Evolutionary conservation across 345 rosid species (phyloP).

Genomic region (Iberis pinnata): DNA sequence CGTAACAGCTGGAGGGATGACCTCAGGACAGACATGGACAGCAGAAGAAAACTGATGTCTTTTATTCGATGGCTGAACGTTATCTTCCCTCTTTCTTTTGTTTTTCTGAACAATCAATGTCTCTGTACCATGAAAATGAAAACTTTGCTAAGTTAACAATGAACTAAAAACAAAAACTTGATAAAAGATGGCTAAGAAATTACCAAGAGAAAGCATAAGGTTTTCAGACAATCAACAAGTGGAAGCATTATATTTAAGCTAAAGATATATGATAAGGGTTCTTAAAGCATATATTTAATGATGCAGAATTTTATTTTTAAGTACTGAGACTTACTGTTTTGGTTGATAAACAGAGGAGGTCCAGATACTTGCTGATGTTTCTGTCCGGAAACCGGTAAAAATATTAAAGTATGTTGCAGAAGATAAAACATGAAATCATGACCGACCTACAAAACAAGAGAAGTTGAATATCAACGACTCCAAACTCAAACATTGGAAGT

Average conservation of each 20-base stretch:
- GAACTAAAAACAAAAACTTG: background rate
- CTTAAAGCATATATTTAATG: too few relatives aligned
- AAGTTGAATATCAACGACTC: background rate
- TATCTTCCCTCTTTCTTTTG: constrained; percentile 25
- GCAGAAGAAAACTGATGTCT: constrained; percentile 21
- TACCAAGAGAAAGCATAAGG: background rate
- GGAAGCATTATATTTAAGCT: background rate
- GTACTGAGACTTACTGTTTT: constrained; percentile 17
- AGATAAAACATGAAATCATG: constrained; percentile 57
- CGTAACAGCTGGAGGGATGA: constrained; percentile 3
- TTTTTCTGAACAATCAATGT: background rate
- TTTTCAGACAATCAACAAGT: constrained; percentile 4
- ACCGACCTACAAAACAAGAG: constrained; percentile 50
- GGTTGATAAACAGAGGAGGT: constrained; percentile 20
- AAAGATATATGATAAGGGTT: background rate
- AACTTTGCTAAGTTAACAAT: constrained; percentile 10
- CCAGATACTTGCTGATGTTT: constrained; percentile 73
- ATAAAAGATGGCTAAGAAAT: constrained; percentile 8
- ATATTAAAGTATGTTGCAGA: constrained; percentile 49
- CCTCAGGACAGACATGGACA: constrained; percentile 14
- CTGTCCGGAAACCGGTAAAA: constrained; percentile 42
- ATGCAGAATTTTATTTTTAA: background rate
- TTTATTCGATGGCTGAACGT: constrained; percentile 18
- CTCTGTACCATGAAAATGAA: constrained; percentile 12
- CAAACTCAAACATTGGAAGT: constrained; percentile 11